These are phyloP conservation scores for Erysimum cheiranthoides DNA, from an alignment of 345 rosid genomes.

Conservation along the genomic window DNA sequence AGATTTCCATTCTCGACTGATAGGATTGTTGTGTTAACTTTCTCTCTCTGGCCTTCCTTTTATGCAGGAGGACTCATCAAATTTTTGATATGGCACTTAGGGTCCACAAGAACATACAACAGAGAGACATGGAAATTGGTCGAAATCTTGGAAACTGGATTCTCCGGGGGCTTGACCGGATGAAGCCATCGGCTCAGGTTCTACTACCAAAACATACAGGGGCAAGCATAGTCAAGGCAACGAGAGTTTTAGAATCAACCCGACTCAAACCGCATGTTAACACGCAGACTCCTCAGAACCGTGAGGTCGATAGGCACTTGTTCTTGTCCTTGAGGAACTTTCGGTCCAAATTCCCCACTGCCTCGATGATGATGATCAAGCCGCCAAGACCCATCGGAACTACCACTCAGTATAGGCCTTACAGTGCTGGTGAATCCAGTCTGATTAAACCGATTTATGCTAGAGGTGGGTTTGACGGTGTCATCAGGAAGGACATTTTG, in stretches of 20 bases:
- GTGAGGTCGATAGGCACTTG: conserved; percentile 58
- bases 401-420: conserved; percentile 62
- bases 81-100: conserved; percentile 66
- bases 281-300: conserved; percentile 46
- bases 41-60: not conserved
- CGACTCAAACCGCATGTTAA: conserved; percentile 49
- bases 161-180: conserved; percentile 71
- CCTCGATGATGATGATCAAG: conserved; percentile 62
- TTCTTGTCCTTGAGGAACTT: conserved; percentile 55
- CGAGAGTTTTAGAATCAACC: conserved; percentile 52
- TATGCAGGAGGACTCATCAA: conserved; percentile 62
- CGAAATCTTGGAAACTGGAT: conserved; percentile 83
- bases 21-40: not conserved
- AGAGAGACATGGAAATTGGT: conserved; percentile 83
- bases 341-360: conserved; percentile 60
- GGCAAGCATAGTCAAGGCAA: conserved; percentile 43
- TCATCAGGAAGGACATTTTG: conserved; percentile 71
- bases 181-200: conserved; percentile 89
- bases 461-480: conserved; percentile 49
- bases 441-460: conserved; percentile 32
- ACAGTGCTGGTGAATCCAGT: conserved; percentile 37
- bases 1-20: not conserved
- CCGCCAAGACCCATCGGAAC: conserved; percentile 58
- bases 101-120: conserved; percentile 75
- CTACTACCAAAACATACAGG: conserved; percentile 33